Base-by-base conservation (phyloP, 164 flowering plant species). In the Vitis rupestris region DNA sequence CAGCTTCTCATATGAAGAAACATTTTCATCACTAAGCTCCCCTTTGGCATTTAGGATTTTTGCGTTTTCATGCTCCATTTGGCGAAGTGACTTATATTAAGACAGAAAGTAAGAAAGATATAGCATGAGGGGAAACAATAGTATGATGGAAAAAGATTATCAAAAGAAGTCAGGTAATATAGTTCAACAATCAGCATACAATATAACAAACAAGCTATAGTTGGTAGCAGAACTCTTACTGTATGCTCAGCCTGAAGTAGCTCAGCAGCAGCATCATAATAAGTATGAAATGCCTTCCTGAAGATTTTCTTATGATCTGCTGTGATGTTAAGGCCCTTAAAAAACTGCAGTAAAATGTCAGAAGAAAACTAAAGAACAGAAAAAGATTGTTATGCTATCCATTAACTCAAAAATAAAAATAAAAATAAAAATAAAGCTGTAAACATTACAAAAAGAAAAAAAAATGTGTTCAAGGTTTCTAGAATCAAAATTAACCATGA, bases 41-140 rank as follows among this genome's bases (percentile, higher is more conserved):
- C 99, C 98, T 79, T 93, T 95, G 23, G 98, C 94, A 87, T 87
- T 90, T 58, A 95, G 76, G 61, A 90, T 90, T 81, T 91, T 95
- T 2, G 94, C 83, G 77, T 95, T 95, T 66, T 95, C 99, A 71
- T 87, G 86, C 78, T 95, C 99, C 98, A 93, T 78, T 72, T 87
- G 97, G 63, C 90, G 92, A 74, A 95, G 94, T 58, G 92, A 81
- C 99, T 95, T 31, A 14, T 47, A 61, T 50, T 59, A 71, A 62
- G 11, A 73, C n/a, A 27, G 16, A 55, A 64, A 59, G 63, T 4
- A 3, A 60, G 2, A 50, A 57, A 47, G 59, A 11, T 27, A 61
- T 23, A n/a, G 16, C 16, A 50, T 49, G 30, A 61, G 50, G 23
- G 9, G 56, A 17, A 50, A 12, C 10, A 19, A 12, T 47, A 12